Conservation (phyloP, 768 basidiomycete species). For the Leccinum longicurvipes region DNA sequence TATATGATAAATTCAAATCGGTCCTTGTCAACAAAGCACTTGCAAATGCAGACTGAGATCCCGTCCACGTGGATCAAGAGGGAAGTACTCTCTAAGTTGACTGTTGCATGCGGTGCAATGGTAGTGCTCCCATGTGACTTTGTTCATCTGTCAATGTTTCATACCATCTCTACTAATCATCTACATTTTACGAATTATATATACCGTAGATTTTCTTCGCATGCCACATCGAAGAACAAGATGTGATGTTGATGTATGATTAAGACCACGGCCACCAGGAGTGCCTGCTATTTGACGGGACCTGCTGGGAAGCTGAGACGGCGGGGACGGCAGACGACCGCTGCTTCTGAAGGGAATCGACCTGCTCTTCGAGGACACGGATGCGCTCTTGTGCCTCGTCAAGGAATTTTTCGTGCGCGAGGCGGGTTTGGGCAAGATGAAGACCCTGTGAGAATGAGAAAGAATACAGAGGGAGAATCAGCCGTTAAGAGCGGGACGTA, state of each 20-base stretch:
- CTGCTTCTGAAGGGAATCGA: slow-evolving; percentile 37
- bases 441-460: slow-evolving; percentile 47
- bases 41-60: slow-evolving; percentile 20
- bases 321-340: slow-evolving; percentile 2
- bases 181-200: slow-evolving; percentile 3
- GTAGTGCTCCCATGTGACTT: neutral
- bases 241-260: neutral
- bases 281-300: slow-evolving; percentile 1
- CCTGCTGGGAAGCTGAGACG: neutral
- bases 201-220: slow-evolving; percentile 13
- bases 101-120: neutral
- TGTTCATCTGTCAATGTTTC: neutral
- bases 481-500: slow-evolving; percentile 9
- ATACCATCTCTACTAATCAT: slow-evolving; percentile 2
- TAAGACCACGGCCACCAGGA: slow-evolving; percentile 24
- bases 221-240: neutral
- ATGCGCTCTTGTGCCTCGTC: slow-evolving; percentile 57
- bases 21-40: slow-evolving; percentile 50
- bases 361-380: slow-evolving; percentile 55
- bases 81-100: neutral
- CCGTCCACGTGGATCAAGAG: neutral
- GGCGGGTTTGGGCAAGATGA: slow-evolving; percentile 55
- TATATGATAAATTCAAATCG: slow-evolving; percentile 70
- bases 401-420: slow-evolving; percentile 72
- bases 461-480: slow-evolving; percentile 3